These are phyloP conservation scores for Exophiala aquamarina DNA, from an alignment of 2,329 filamentous ascomycete species.

Conservation along the genomic window DNA sequence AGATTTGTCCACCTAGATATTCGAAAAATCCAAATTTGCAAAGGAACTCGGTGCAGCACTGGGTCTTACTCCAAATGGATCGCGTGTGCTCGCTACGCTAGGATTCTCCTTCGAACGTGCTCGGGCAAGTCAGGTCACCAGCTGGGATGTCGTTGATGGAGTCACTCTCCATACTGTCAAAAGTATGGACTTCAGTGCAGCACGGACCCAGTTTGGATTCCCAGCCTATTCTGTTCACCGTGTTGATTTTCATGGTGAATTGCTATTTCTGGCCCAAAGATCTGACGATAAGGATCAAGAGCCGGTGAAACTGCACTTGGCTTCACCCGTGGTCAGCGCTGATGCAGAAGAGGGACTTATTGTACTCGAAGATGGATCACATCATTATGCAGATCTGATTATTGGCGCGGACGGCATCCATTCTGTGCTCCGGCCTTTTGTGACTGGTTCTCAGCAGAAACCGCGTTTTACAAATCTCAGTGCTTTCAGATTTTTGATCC, in stretches of 20 bases:
- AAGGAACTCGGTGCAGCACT: conserved; percentile 33
- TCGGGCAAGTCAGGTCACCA: conserved; percentile 6
- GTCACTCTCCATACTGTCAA: not conserved
- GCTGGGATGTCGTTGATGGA: conserved; percentile 2
- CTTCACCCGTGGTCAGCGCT: conserved; percentile 33
- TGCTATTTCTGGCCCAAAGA: conserved; percentile 33
- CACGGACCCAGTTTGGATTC: not conserved
- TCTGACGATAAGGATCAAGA: conserved; percentile 20
- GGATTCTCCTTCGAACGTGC: conserved; percentile 25
- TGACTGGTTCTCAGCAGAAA: conserved; percentile 30
- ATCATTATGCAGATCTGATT: conserved; percentile 48
- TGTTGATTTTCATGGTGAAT: conserved; percentile 39
- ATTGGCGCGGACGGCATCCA: conserved; percentile 57
- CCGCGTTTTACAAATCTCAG: conserved; percentile 27
- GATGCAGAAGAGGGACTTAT: conserved; percentile 36
- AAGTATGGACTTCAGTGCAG: conserved; percentile 1
- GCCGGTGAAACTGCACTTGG: conserved; percentile 16
- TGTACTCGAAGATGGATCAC: conserved; percentile 50
- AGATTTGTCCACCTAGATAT: conserved; percentile 20
- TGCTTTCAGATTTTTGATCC: conserved; percentile 39
- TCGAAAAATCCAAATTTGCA: conserved; percentile 30
- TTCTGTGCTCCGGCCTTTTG: conserved; percentile 31
- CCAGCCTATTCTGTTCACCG: conserved; percentile 34
- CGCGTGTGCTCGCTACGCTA: conserved; percentile 26
- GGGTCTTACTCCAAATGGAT: conserved; percentile 31